Percentiles rank a stretch among this genome's conserved stretches.
phyloP scores from a whole-genome alignment of 2,329 filamentous ascomycete genomes.

The Colletotrichum eleusines region DNA sequence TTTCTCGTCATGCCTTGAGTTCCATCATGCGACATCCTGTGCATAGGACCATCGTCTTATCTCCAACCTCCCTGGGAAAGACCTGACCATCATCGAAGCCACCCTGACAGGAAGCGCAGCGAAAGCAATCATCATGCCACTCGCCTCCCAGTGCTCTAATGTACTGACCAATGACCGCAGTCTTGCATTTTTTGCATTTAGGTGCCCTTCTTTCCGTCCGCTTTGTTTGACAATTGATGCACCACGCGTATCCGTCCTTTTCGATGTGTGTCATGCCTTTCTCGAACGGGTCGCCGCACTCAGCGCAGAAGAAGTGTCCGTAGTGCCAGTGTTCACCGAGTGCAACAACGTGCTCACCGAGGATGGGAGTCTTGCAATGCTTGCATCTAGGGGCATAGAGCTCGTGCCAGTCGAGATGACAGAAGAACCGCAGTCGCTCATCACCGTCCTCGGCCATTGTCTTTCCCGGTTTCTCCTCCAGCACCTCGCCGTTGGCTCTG shows the following conservation, averaged over 20 bases:
- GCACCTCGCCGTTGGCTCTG: slow-evolving; percentile 67
- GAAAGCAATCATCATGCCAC: slow-evolving; percentile 95
- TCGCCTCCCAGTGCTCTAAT: slow-evolving; percentile 89
- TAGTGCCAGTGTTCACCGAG: slow-evolving; percentile 97
- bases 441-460: slow-evolving; percentile 80
- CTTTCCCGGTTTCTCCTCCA: slow-evolving; percentile 72
- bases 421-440: slow-evolving; percentile 85
- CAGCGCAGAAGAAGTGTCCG: slow-evolving; percentile 98
- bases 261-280: slow-evolving; percentile 80
- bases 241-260: slow-evolving; percentile 98
- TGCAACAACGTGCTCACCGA: slow-evolving; percentile 93
- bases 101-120: slow-evolving; percentile 74
- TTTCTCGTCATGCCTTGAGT: slow-evolving; percentile 62
- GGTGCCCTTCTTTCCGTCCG: slow-evolving; percentile 88
- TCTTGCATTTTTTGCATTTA: slow-evolving; percentile 88
- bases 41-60: slow-evolving; percentile 63
- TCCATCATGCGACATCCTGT: slow-evolving; percentile 71
- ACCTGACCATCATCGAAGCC: slow-evolving; percentile 75
- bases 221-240: slow-evolving; percentile 90
- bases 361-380: slow-evolving; percentile 95
- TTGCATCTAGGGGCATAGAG: slow-evolving; percentile 92
- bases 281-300: slow-evolving; percentile 96
- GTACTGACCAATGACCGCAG: slow-evolving; percentile 89
- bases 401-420: slow-evolving; percentile 99
- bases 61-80: slow-evolving; percentile 64